Base-by-base conservation (phyloP, 352 stramenopile genomes). In the Pythium phragmitis region DNA sequence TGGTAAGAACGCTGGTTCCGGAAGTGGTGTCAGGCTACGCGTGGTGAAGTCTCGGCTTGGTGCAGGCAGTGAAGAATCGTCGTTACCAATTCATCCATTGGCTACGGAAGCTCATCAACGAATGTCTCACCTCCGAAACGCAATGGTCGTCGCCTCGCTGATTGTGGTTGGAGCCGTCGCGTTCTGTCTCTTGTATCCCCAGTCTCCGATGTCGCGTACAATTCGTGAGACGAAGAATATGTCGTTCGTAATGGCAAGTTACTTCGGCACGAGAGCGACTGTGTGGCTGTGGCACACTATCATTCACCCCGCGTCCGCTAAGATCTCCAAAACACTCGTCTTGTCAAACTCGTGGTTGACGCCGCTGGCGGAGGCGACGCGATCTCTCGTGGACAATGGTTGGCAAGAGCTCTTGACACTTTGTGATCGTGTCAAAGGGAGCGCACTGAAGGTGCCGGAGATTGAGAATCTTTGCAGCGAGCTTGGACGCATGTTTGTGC, bases 121-220 rank as follows among this genome's bases (percentile, higher is more conserved):
- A 12, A 11, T 37, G 11, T 14, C 14, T 26, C 26, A 28, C n/a
- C 26, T 56, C 30, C 37, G 36, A 46, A 59, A 19, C 9, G 46
- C 14, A 39, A 26, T 23, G 1, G 19, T 56, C 19, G 43, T 21
- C 26, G 26, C 26, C 4, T 21, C 23, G 11, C 2, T 47, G 5
- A 11, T 34, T 52, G 2, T 49, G 30, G 36, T 30, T 33, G 36
- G 50, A 47, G 21, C 52, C n/a, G 7, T 56, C 37, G 21, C 19
- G 14, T 43, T 41, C 14, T 45, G 45, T 47, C 34, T 47, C n/a
- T 14, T 57, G 3, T 67, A 53, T 33, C 60, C 60, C 12, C 46
- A 51, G 26, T 61, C 43, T 3, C 52, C 60, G 21, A 23, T 67
- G 11, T 67, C 60, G 14, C 53, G 54, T 67, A 41, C 60, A 52